Base-by-base conservation (phyloP, 2,329 filamentous ascomycete genomes). In the Neobulgaria alba region DNA sequence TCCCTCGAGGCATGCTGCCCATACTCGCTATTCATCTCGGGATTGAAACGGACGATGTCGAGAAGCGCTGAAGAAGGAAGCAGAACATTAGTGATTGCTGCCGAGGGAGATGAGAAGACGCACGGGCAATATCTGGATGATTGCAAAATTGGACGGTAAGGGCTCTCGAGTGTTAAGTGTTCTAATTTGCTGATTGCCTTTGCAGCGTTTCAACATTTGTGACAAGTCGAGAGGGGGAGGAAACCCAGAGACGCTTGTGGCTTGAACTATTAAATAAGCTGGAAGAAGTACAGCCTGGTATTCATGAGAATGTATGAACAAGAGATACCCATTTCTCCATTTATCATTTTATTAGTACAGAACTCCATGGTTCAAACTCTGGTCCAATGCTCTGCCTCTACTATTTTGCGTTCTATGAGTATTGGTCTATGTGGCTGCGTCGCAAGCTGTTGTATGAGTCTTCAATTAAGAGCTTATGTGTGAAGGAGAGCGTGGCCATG, bases 31-130 rank as follows among this genome's bases (percentile, higher is more conserved):
- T 26, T 29, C 20, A 12, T 45, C 5, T 17, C 14, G 1, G 9
- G 33, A 2, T 10, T 47, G 31, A 46, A 51, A 15, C 30, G 21
- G 5, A 20, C 50, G 10, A 33, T 54, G 15, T 52, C 52, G 3
- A 46, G 59, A 16, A 58, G 53, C 1, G 46, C 57, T 0, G 60
- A 61, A 38, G 53, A 49, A 15, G 59, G 58, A 18, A 55, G 56
- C 18, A 47, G 60, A 4, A 61, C 57, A 2, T 40, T 62, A 15
- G 36, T 62, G 8, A 43, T 55, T 49, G 60, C 46, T n/a, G 50
- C 51, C 10, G 47, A 50, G 16, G 57, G 42, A 3, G 57, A 53
- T 5, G 38, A 47, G 10, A 54, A 58, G 19, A 55, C 49, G 5
- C 59, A 62, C 41, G 58, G 57, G 10, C 4, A 36, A 15, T 52